phyloP scores from a whole-genome alignment of 805 yeast genomes.

The Kodamaea hsintzibuensis region DNA sequence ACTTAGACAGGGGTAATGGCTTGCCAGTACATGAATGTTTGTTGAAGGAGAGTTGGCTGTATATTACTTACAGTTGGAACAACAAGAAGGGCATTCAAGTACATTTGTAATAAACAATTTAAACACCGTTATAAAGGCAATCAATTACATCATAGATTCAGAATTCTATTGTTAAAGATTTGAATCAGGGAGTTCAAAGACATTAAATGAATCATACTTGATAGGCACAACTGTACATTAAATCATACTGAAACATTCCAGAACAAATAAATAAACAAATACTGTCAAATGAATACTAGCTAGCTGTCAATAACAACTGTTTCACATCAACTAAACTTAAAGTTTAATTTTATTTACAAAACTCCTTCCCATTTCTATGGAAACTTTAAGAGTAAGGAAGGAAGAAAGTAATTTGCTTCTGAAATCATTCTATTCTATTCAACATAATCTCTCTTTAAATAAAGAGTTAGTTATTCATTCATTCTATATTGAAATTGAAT shows the following conservation, averaged over 20 bases:
- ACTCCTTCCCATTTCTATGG: background rate
- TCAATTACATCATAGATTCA: background rate
- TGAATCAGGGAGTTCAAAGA: no score
- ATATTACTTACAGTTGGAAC: no score
- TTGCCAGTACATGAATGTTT: background rate
- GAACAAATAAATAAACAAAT: background rate
- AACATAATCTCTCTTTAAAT: no score
- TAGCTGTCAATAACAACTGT: background rate
- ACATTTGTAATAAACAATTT: background rate
- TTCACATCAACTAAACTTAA: background rate
- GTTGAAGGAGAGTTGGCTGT: no score
- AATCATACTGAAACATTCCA: background rate
- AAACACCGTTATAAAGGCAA: background rate
- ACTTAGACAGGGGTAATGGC: background rate
- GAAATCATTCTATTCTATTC: no score
- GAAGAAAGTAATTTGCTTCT: no score
- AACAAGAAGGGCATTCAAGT: background rate
- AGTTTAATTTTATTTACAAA: background rate
- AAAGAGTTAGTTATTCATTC: no score
- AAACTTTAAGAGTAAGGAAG: background rate
- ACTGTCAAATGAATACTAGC: background rate
- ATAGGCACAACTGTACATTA: background rate
- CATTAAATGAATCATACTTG: background rate
- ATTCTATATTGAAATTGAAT: no score
- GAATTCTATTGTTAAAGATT: background rate